These are phyloP conservation scores for Candida bentonensis DNA, from an alignment of 805 yeast species.

Conservation along the genomic window DNA sequence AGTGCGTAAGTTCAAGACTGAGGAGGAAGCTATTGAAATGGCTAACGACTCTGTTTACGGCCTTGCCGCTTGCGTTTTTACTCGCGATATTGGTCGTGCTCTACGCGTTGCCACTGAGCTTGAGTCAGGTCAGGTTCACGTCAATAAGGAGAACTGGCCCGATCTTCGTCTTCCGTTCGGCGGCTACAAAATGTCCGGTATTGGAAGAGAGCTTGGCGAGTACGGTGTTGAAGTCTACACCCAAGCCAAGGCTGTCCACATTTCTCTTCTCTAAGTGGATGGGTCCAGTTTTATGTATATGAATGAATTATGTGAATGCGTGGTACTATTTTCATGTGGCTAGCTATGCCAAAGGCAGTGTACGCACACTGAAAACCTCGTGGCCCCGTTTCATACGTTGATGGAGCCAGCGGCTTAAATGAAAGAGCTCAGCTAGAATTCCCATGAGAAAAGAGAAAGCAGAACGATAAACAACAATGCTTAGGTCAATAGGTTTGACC, in stretches of 20 bases:
- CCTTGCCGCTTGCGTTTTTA: conserved; percentile 68
- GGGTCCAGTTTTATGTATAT: too few relatives aligned
- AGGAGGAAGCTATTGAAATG: conserved; percentile 61
- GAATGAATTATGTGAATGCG: too few relatives aligned
- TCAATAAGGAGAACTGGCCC: conserved; percentile 82
- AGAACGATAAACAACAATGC: too few relatives aligned
- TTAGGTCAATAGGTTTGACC: too few relatives aligned
- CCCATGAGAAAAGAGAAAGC: too few relatives aligned
- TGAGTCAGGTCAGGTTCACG: conserved; percentile 84
- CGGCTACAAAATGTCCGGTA: conserved; percentile 81
- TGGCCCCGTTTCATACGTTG: too few relatives aligned
- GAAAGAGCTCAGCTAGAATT: too few relatives aligned
- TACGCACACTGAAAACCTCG: too few relatives aligned
- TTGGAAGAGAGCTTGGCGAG: conserved; percentile 86
- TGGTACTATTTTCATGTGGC: too few relatives aligned
- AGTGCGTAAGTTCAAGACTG: conserved; percentile 63
- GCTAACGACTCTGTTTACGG: conserved; percentile 83
- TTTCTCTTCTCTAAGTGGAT: conserved; percentile 8
- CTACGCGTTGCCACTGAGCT: conserved; percentile 59
- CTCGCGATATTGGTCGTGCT: conserved; percentile 61
- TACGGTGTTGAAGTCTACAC: conserved; percentile 79
- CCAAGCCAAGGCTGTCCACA: conserved; percentile 66
- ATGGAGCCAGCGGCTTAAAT: too few relatives aligned
- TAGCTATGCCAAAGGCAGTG: too few relatives aligned
- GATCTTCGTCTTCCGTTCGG: conserved; percentile 85